Base-by-base conservation (phyloP, 2,329 filamentous ascomycete genomes). In the Ophiognomonia clavigignenti-juglandacearum region DNA sequence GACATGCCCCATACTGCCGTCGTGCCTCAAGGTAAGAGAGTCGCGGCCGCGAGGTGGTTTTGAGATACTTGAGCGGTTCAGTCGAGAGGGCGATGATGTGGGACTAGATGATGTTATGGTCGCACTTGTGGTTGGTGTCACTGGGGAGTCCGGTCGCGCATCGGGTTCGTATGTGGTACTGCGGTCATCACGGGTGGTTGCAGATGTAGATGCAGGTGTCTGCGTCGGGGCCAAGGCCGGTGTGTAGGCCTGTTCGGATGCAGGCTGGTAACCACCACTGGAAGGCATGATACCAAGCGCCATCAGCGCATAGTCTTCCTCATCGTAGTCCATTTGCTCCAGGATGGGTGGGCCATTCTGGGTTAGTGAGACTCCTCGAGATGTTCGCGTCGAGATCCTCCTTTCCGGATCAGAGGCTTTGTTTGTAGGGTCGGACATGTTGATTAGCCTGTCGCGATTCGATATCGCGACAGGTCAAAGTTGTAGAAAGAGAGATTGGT, bases 41-140 rank as follows among this genome's bases (percentile, higher is more conserved):
- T 79, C 76, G 22, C 71, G 64, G 6, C 62, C 65, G 11, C 64
- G 66, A 5, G 68, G 69, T n/a, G 73, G 68, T 53, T 83, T 83
- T 13, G 74, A 67, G 39, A 74, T 74, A 59, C 79, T 83, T 4
- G 77, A 78, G 9, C 31, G 75, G 71, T 48, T 75, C 68, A 47
- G 24, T n/a, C 40, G 51, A 11, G 24, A 13, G 6, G 44, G 27
- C 1, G 35, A 37, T 37, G 48, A 35, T 13, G 32, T 34, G 11
- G 50, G 36, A 22, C 23, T 36, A 38, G 20, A 20, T 32, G 22
- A 19, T n/a, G 18, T 8, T 20, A 20, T 10, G 20, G 31, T 38
- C 34, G 44, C 13, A 34, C 36, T 29, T 23, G 44, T 8, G 34
- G 40, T 22, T 24, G 9, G 24, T 14, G 26, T 16, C 19, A 16